Evolutionary conservation across 768 basidiomycete genomes (phyloP), one percentile per base, ranked within the genome.

Genomic region (Gyrodon lividus): DNA sequence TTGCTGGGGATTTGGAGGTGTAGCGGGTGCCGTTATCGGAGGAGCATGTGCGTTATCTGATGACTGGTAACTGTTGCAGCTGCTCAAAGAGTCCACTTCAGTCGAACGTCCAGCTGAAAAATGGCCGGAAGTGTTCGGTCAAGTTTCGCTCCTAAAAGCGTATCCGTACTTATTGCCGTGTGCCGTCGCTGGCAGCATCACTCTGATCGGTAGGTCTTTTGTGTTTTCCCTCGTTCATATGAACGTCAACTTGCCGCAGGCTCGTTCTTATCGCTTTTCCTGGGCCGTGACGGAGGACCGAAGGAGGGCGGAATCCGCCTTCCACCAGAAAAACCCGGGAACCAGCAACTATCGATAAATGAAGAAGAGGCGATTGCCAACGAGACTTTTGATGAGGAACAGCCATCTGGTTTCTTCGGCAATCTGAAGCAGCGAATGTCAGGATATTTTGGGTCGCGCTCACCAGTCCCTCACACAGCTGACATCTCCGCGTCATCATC

Each of bases 1-100:
- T 68, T 91, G 86, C 59, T 97, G 96, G 97, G 95, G 94, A 54
- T 81, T 98, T 57, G 97, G 96, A 54, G 97, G 95, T 80, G 91
- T 94, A 12, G 81, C 86, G 41, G 92, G 92, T 39, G 88, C 89
- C 41, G 87, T 94, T 46, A 78, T 95, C 26, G 93, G 91, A 55
- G 90, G 90, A 59, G 73, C 83, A 59, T 86, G 91, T 92, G 57
- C 68, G 89, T 76, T 19, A 7, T 51, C 26, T 49, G 37, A 3
- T 40, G 19, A 8, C 33, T 22, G 26, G 30, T 35, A 23, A 45
- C 34, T n/a, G 28, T 46, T 42, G 7, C 26, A 40, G 17, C 24
- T 8, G 8, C 35, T 56, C 12, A 59, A 52, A 63, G n/a, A 62
- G 10, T 46, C 47, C 30, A 31, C 57, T 54, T 49, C 60, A 92